Conservation (phyloP, 176 grass and related monocot species). For the Ampelocalamus luodianensis region DNA sequence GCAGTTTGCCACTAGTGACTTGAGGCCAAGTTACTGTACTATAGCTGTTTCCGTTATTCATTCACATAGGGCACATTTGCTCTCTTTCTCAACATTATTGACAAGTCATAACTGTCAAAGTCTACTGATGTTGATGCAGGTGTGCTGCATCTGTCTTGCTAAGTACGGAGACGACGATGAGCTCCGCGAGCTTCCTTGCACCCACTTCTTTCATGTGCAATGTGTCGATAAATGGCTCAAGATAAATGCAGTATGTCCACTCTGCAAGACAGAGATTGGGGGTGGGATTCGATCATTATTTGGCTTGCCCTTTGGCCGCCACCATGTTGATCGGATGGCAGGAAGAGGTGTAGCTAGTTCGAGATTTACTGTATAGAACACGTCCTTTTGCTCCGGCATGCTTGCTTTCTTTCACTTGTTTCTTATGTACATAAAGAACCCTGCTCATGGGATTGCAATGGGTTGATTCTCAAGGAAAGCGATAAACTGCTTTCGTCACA, state of each 20-base stretch:
- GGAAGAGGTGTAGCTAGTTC: slow-evolving; percentile 56
- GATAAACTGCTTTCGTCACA: neutral
- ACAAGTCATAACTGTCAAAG: neutral
- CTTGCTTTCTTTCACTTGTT: slow-evolving; percentile 10
- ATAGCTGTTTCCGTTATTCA: neutral
- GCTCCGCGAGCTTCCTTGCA: slow-evolving; percentile 84
- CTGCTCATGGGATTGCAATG: slow-evolving; percentile 28
- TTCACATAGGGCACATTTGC: slow-evolving; percentile 1
- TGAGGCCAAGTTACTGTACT: neutral
- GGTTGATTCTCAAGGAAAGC: slow-evolving; percentile 16
- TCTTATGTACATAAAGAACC: slow-evolving; percentile 21
- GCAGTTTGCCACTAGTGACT: neutral
- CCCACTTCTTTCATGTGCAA: slow-evolving; percentile 87
- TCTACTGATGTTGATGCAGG: slow-evolving; percentile 54
- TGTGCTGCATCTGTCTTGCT: slow-evolving; percentile 92
- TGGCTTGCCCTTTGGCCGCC: slow-evolving; percentile 68
- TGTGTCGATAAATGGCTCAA: slow-evolving; percentile 99
- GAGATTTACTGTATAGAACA: slow-evolving; percentile 59
- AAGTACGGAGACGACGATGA: slow-evolving; percentile 86
- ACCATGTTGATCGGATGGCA: slow-evolving; percentile 59
- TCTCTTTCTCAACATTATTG: slow-evolving; percentile 23
- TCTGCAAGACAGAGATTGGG: slow-evolving; percentile 88
- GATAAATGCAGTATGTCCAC: slow-evolving; percentile 93
- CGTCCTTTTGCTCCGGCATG: neutral
- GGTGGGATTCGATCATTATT: slow-evolving; percentile 47